Evolutionary conservation across 176 grass and related monocot genomes (phyloP), one percentile per base, ranked within the genome.

Genomic region (Carex littledalei): DNA sequence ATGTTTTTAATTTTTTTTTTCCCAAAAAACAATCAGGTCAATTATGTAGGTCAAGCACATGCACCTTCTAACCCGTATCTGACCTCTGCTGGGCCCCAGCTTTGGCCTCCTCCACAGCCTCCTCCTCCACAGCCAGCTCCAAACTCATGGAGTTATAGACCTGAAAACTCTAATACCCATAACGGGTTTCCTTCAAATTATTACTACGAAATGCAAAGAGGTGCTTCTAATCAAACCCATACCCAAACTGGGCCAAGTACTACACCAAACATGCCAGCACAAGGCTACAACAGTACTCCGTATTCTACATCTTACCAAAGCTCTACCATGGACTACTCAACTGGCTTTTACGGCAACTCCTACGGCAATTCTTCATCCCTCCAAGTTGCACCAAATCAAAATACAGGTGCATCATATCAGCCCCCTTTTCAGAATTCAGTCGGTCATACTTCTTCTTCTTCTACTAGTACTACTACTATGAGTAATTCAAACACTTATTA

Each of bases 401-500:
- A 98, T 89, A 73, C 95, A 98, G 95, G 95, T 98, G 95, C 92
- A 86, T 91, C 95, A 90, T 93, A 94, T 85, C 95, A 98, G 95
- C 89, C 92, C 92, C 95, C 92, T 94, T 97, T 97, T 97, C 94
- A 94, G 93, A 94, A 94, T 98, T 98, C 95, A 89, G 89, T 86
- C 86, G 88, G 91, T 98, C 93, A 95, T 89, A 86, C 92, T 86
- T 88, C 59, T 89, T 87, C 92, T 45, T 45, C 45, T 47, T 47
- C 45, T 50, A 50, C 47, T 50, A 50, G 47, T 84, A 83, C 91
- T 91, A 91, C 88, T 90, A 89, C 95, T 85, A 78, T 56, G 74
- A 78, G 74, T 78, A 83, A 87, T 87, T 90, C 83, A 84, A 91
- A 91, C 90, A 98, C 92, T 88, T 98, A 97, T 90, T 97, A 94